phyloP scores from a whole-genome alignment of 2,329 filamentous ascomycete genomes.

The Aspergillus thermomutatus region DNA sequence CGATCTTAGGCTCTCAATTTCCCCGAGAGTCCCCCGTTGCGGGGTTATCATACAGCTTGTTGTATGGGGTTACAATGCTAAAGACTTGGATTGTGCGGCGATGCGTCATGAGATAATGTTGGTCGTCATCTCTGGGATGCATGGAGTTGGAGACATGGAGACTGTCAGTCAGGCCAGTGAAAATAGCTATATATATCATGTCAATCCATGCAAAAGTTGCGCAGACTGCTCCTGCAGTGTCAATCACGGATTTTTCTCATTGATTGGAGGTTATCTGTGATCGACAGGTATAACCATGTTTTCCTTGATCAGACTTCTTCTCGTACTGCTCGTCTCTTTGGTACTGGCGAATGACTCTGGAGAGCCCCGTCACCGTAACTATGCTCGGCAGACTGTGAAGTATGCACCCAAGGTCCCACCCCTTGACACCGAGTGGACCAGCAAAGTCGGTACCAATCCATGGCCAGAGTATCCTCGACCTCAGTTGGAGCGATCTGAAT shows the following conservation, averaged over 20 bases:
- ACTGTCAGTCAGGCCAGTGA: not conserved
- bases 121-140: not conserved
- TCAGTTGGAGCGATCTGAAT: slow-evolving; percentile 44
- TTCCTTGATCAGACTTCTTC: not conserved
- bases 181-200: not conserved
- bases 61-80: not conserved
- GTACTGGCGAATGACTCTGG: not conserved
- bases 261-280: not conserved
- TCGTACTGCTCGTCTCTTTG: not conserved
- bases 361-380: not conserved
- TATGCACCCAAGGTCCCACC: slow-evolving; percentile 43
- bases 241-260: not conserved
- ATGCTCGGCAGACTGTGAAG: slow-evolving; percentile 8
- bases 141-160: not conserved
- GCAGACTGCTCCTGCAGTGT: not conserved
- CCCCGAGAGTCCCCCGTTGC: not conserved
- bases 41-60: not conserved
- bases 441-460: slow-evolving; percentile 45
- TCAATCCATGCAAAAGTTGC: not conserved
- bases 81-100: not conserved
- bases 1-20: not conserved
- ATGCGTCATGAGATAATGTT: not conserved
- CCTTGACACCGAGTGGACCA: slow-evolving; percentile 45
- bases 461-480: slow-evolving; percentile 52
- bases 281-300: not conserved